These are phyloP conservation scores for Cystobasidiaceae sp. DNA, from an alignment of 1,284 basidiomycete genomes.

Conservation along the genomic window DNA sequence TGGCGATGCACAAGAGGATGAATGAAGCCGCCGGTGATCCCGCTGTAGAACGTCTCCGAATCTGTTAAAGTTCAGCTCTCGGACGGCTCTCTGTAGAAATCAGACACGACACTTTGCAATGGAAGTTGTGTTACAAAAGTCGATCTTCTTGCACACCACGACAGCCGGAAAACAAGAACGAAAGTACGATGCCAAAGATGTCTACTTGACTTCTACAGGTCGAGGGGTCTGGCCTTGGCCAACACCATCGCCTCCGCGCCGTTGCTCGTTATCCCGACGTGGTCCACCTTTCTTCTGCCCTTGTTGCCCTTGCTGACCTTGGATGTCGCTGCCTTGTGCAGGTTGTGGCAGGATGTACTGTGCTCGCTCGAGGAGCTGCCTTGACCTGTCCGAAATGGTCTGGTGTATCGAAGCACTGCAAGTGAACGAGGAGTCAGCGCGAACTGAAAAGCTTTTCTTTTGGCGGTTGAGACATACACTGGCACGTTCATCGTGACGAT, in stretches of 20 bases:
- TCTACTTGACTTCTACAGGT: conserved; percentile 30
- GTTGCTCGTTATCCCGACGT: conserved; percentile 3
- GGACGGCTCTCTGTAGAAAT: too few species aligned
- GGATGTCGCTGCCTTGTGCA: neutral
- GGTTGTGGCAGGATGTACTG: conserved; percentile 28
- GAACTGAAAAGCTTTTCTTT: too few species aligned
- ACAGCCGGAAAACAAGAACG: too few species aligned
- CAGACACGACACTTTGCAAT: too few species aligned
- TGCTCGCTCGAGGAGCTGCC: conserved; percentile 25
- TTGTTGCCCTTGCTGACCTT: conserved; percentile 1
- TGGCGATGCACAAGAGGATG: too few species aligned
- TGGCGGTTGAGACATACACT: too few species aligned
- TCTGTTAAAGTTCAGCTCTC: too few species aligned
- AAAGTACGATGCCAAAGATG: too few species aligned
- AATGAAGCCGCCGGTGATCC: too few species aligned
- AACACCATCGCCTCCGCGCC: conserved; percentile 8
- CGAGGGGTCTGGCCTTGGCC: conserved; percentile 28
- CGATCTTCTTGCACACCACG: too few species aligned
- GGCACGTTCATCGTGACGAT: conserved; percentile 30
- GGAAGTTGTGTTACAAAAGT: too few species aligned
- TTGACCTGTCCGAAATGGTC: conserved; percentile 29
- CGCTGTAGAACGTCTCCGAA: too few species aligned
- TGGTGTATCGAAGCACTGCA: conserved; percentile 25
- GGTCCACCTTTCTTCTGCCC: conserved; percentile 18
- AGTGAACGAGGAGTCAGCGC: neutral